A percentile compares a stretch with the other conserved stretches of the same genome.
These are phyloP conservation scores for Syzygium grande DNA, from an alignment of 345 rosid genomes.

Conservation along the genomic window DNA sequence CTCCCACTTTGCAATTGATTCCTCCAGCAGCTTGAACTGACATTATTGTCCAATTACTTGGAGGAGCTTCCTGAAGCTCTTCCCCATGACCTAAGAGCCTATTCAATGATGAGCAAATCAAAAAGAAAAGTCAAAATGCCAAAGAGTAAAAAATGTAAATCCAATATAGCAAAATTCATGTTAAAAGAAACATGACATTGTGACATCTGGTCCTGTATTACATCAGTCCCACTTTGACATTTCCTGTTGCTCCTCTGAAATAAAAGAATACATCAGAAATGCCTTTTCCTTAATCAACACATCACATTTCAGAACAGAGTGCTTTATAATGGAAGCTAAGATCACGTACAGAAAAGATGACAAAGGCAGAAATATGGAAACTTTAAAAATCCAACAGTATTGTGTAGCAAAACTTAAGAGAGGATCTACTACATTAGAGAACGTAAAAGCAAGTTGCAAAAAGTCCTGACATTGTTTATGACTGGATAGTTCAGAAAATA, in stretches of 20 bases:
- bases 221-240: not conserved
- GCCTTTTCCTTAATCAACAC: not conserved
- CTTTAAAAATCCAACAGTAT: not conserved
- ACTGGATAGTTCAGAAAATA: not conserved
- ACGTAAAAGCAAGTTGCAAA: not conserved
- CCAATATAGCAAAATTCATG: not conserved
- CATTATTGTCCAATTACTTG: conserved; percentile 46
- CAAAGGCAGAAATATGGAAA: not conserved
- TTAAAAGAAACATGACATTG: not conserved
- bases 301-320: not conserved
- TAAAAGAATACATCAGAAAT: not conserved
- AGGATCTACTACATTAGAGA: not conserved
- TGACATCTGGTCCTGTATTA: not conserved
- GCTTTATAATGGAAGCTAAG: not conserved
- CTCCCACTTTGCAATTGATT: conserved; percentile 66
- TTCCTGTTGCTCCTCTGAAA: not conserved
- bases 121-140: not conserved
- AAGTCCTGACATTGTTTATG: not conserved
- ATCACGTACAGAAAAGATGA: not conserved
- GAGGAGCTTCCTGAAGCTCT: conserved; percentile 33
- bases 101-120: not conserved
- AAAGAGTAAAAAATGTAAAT: not conserved
- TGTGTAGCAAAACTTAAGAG: not conserved
- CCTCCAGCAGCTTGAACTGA: conserved; percentile 93
- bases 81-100: conserved; percentile 62